Base-by-base conservation (phyloP, 2,329 filamentous ascomycete species). In the Trichoderma atrobrunneum region DNA sequence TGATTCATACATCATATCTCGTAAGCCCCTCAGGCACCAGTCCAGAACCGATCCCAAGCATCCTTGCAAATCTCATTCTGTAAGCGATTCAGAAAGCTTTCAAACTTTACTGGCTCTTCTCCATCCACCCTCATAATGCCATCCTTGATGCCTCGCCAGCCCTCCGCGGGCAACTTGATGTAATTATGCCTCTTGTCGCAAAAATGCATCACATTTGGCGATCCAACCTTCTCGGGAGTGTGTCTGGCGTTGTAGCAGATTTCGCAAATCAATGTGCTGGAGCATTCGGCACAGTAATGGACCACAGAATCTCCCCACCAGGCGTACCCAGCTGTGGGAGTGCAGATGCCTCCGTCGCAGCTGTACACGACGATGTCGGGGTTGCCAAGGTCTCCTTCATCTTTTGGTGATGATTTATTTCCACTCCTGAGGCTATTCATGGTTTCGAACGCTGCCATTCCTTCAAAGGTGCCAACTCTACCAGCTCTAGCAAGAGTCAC, bases 261-360 rank as follows among this genome's bases (percentile, higher is more conserved):
- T n/a, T 76, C 71, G 61, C 77, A 78, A 7, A 78, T 54, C 48
- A 76, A 62, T 14, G 70, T 68, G 16, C 74, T 72, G 8, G 70
- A 74, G 62, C 77, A 77, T 16, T 74, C 72, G 51, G 75, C 28
- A 64, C 76, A 78, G 21, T 72, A 70, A 68, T 78, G 77, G 1
- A 73, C 65, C 5, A 71, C 36, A 43, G 61, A 63, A 4, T 70
- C 32, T 32, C 66, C 74, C 77, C 77, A 78, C 61, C 69, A 74
- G 7, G 26, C n/a, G 18, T 59, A 76, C 34, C n/a, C 61, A n/a
- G 57, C 63, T 21, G 51, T 30, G 7, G 74, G 76, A 21, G 43
- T 61, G 34, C 76, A 77, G 5, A 63, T 48, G 16, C 71, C 54
- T 5, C 76, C 76, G 21, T 74, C 72, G 51, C 76, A 76, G 28